Evolutionary conservation across 345 rosid genomes (phyloP).

Genomic region (Syzygium oleosum): DNA sequence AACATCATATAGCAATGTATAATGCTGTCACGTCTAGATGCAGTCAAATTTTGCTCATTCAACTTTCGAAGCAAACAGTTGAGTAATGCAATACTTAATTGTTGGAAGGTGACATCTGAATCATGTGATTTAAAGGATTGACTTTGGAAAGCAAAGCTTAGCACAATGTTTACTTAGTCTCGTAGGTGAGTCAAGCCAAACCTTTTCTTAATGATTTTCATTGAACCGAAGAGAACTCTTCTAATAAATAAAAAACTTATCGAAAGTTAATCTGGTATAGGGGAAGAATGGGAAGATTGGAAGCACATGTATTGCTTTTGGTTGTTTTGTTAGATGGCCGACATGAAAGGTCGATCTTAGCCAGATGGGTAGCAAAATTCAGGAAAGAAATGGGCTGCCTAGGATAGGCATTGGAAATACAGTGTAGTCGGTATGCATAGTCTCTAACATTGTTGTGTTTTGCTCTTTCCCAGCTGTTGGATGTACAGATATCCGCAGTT

Average conservation of each 20-base stretch:
- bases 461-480: conserved; percentile 18
- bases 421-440: background rate
- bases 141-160: background rate
- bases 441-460: background rate
- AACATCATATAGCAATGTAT: background rate
- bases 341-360: background rate
- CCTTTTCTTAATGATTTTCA: background rate
- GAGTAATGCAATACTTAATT: background rate
- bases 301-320: background rate
- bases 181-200: background rate
- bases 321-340: background rate
- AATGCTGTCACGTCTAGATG: background rate
- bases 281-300: background rate
- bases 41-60: background rate
- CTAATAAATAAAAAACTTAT: background rate
- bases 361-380: background rate
- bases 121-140: background rate
- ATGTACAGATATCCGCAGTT: conserved; percentile 22
- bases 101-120: background rate
- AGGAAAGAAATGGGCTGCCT: background rate
- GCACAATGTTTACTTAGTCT: background rate
- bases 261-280: background rate
- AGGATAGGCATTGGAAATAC: background rate
- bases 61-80: background rate
- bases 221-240: background rate